These are phyloP conservation scores for Lentinula novae-zelandiae DNA, from an alignment of 1,284 basidiomycete species.

Conservation along the genomic window DNA sequence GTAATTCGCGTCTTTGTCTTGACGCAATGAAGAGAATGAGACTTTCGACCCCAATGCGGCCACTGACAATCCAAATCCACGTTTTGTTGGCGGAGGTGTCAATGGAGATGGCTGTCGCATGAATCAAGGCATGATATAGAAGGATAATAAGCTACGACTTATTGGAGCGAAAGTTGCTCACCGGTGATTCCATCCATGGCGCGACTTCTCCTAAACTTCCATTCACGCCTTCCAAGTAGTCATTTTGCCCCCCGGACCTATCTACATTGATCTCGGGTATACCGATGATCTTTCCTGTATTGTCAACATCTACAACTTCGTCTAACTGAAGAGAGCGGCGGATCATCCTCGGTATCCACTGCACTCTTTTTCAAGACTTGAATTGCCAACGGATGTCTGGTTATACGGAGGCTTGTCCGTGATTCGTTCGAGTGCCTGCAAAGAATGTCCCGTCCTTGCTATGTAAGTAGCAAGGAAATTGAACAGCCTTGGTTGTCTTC, in stretches of 20 bases:
- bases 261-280: background rate
- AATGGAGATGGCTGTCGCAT: background rate
- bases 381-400: background rate
- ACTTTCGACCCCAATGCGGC: background rate
- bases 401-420: background rate
- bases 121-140: background rate
- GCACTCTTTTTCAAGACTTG: background rate
- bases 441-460: background rate
- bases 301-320: background rate
- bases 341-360: background rate
- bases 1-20: background rate
- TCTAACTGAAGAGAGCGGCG: background rate
- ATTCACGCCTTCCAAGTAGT: background rate
- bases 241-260: background rate
- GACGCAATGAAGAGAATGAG: background rate
- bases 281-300: background rate
- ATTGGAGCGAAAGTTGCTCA: background rate
- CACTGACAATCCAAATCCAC: background rate
- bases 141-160: background rate
- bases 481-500: background rate
- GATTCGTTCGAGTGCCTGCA: background rate
- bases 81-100: background rate
- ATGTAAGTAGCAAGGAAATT: background rate
- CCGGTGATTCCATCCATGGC: conserved; percentile 4
- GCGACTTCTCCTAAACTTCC: conserved; percentile 1